Evolutionary conservation across 2,329 filamentous ascomycete species (phyloP).

Genomic region (Beauveria sp.): DNA sequence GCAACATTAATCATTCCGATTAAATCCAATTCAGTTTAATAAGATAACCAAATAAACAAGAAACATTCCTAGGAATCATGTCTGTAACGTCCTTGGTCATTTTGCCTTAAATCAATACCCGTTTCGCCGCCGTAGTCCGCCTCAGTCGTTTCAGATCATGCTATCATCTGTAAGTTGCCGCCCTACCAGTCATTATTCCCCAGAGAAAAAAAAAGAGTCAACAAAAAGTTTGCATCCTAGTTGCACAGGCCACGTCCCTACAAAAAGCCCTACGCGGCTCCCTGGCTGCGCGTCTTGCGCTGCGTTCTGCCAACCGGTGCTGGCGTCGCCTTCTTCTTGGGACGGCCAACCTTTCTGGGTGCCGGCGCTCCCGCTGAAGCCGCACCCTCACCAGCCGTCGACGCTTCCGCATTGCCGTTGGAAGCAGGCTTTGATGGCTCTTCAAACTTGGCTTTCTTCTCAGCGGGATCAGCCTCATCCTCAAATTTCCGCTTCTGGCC

Average conservation of each 20-base stretch:
- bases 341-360: constrained; percentile 19
- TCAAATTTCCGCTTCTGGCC: constrained; percentile 35
- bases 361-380: constrained; percentile 5
- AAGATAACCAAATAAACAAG: too few relatives aligned
- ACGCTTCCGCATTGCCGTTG: constrained; percentile 14
- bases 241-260: background rate
- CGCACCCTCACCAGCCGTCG: background rate
- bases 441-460: constrained; percentile 19
- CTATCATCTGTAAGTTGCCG: background rate
- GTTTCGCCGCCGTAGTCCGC: too few relatives aligned
- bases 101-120: too few relatives aligned
- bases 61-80: too few relatives aligned
- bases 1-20: too few relatives aligned
- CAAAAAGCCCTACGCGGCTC: constrained; percentile 23
- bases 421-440: constrained; percentile 14
- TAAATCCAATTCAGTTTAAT: too few relatives aligned
- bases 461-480: constrained; percentile 17
- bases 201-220: background rate
- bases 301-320: constrained; percentile 28
- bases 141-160: too few relatives aligned
- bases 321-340: constrained; percentile 30
- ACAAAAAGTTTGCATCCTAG: background rate
- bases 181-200: background rate
- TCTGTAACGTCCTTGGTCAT: too few relatives aligned
- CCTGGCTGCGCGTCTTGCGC: constrained; percentile 37